Base-by-base conservation (phyloP, 345 rosid species). In the Linum usitatissimum region DNA sequence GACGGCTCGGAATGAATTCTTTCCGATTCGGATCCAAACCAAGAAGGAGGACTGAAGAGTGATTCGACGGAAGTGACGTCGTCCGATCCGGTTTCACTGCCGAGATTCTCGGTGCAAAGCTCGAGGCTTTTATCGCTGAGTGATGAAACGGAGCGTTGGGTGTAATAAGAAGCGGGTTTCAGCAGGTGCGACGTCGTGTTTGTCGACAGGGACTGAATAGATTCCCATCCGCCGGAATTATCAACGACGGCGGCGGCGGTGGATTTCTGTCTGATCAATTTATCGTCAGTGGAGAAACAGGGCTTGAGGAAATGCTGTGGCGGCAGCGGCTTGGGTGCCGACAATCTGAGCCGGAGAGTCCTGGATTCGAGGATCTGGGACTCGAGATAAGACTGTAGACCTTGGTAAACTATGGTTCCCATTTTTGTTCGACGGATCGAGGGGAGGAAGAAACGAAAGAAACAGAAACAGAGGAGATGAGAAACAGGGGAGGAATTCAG, bases 401-500 rank as follows among this genome's bases (percentile, higher is more conserved):
- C 91, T 72, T 71, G 96, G 65, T 66, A 84, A 55, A 84, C 82
- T 60, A 84, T 62, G n/a, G 92, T 83, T 17, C 86, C 84, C 98
- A 91, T 88, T 38, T 36, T 4, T 17, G 18, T 3, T 40, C 2
- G 3, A 40, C 5, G 48, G 48, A 40, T 40, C 5, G 13, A 7
- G 1, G 1, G 48, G 48, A 40, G 48, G 28, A 23, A 23, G 28
- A 23, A 23, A 23, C 2, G 2, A 0, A 40, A 12, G 7, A 54
- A 21, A 18, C 18, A 54, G 9, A 54, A 21, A 54, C 10, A n/a
- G 19, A 54, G 19, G 21, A 40, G 48, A 40, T 21, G 57, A 40
- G 18, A 54, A 54, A n/a, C 23, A n/a, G 57, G 23, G 18, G 57
- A 54, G 0, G 28, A 23, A 23, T 23, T 18, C 18, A 3, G 8